Evolutionary conservation across 192 early-diverging fungal genomes (phyloP).

Genomic region (Coemansia sp.): DNA sequence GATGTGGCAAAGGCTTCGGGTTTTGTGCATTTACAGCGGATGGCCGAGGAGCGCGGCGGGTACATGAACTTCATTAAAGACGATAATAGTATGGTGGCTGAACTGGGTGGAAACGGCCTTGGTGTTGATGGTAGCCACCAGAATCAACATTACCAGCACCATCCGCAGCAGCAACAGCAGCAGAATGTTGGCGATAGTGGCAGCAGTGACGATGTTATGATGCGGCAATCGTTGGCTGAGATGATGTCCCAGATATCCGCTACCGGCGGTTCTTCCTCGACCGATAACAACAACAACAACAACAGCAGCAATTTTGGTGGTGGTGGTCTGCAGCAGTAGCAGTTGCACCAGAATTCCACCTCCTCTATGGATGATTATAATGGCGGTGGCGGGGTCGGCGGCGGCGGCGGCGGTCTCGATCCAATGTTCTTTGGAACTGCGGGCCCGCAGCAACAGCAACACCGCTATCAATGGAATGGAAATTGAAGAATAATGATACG

Average conservation of each 20-base stretch:
- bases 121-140: no score
- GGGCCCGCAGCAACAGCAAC: no score
- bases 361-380: background rate
- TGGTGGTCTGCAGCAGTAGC: background rate
- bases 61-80: conserved; percentile 51
- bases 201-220: background rate
- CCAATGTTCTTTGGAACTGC: no score
- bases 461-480: no score
- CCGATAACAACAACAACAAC: background rate
- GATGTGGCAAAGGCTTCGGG: conserved; percentile 36
- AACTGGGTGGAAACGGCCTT: background rate
- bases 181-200: background rate
- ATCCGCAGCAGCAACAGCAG: background rate
- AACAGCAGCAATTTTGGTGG: background rate
- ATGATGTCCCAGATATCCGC: conserved; percentile 5
- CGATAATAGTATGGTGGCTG: conserved; percentile 20
- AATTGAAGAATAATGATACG: no score
- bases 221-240: conserved; percentile 8
- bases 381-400: background rate
- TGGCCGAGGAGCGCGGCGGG: conserved; percentile 44
- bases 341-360: no score
- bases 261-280: background rate
- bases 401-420: no score
- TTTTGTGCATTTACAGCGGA: conserved; percentile 9
- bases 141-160: no score